Evolutionary conservation across 192 early-diverging fungal genomes (phyloP).

Genomic region (Backusella liffmaniae): DNA sequence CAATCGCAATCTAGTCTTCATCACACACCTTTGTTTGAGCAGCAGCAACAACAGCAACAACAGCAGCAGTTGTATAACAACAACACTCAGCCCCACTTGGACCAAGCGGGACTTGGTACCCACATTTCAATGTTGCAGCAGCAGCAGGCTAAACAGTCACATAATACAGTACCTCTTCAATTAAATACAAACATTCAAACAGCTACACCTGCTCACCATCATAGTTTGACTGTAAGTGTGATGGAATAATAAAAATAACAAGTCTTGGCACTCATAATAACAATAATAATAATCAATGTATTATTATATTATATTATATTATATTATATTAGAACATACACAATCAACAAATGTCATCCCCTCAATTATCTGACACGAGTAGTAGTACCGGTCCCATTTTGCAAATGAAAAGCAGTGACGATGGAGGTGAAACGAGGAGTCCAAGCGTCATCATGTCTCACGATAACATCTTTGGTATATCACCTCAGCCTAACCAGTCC

Average conservation of each 20-base stretch:
- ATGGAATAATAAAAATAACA: background rate
- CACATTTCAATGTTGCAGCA: background rate
- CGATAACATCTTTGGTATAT: background rate
- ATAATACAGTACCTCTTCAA: background rate
- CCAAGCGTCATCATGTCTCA: background rate
- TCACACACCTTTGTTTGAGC: background rate
- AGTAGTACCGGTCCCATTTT: background rate
- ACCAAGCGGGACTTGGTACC: background rate
- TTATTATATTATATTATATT: background rate
- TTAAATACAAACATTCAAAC: background rate
- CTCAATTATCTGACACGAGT: background rate
- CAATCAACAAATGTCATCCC: background rate
- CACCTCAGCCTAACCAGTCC: background rate
- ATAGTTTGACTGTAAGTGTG: background rate
- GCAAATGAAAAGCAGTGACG: background rate
- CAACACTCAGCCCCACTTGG: background rate
- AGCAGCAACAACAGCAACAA: background rate
- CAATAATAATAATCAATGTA: no score
- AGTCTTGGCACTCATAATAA: background rate
- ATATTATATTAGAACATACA: background rate
- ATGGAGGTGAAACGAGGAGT: background rate
- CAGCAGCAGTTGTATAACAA: background rate
- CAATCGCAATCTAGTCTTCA: background rate
- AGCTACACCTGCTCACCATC: background rate
- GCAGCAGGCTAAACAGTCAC: background rate